Conservation (phyloP, 2,329 filamentous ascomycete genomes). For the Thielaviopsis cerberus region DNA sequence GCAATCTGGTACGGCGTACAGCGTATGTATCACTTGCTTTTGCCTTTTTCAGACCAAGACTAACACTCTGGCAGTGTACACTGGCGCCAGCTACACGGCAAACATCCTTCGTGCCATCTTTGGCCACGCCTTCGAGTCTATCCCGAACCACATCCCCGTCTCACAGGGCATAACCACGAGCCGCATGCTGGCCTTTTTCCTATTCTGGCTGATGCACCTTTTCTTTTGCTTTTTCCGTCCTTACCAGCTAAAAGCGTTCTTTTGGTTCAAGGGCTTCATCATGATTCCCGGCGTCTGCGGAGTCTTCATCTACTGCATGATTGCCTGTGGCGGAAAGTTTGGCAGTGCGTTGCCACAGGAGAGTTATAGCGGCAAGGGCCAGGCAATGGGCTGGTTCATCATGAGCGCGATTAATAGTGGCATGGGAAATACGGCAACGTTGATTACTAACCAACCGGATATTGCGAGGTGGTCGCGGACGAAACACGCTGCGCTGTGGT, state of each 20-base stretch:
- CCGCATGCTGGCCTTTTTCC: conserved; percentile 21
- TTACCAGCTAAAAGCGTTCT: conserved; percentile 19
- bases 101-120: conserved; percentile 19
- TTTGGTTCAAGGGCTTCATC: conserved; percentile 20
- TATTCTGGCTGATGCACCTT: conserved; percentile 22
- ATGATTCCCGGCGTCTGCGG: conserved; percentile 21
- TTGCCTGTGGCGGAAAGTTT: conserved; percentile 15
- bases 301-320: conserved; percentile 21
- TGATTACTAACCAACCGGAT: conserved; percentile 22
- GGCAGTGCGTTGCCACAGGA: conserved; percentile 15
- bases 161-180: conserved; percentile 19
- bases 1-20: neutral
- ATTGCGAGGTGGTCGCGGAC: conserved; percentile 18
- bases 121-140: conserved; percentile 18
- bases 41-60: neutral
- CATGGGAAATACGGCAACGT: conserved; percentile 20
- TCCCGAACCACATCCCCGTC: conserved; percentile 18
- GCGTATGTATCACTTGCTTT: neutral
- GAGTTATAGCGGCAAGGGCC: conserved; percentile 15
- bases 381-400: conserved; percentile 21
- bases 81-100: neutral
- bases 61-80: neutral
- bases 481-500: neutral
- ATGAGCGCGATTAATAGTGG: conserved; percentile 22
- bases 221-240: conserved; percentile 23